phyloP scores from a whole-genome alignment of 495 filamentous ascomycete species.

The Xylaria grammica region DNA sequence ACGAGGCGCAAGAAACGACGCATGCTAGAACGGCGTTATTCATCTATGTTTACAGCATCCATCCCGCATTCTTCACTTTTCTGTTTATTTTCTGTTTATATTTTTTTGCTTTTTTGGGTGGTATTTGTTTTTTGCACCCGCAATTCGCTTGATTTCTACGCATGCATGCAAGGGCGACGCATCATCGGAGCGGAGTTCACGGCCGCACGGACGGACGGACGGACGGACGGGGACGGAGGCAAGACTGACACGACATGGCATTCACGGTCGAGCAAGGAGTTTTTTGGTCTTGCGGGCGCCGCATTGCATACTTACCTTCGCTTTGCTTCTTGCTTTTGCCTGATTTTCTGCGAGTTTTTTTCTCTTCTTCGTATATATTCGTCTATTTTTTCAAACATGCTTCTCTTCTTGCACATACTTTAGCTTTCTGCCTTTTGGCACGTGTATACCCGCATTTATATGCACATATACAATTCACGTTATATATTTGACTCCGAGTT shows the following conservation, averaged over 20 bases:
- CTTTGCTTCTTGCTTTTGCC: not conserved
- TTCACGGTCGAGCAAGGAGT: too few species aligned
- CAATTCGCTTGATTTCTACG: not conserved
- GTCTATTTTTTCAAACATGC: slow-evolving; percentile 19
- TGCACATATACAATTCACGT: slow-evolving; percentile 16
- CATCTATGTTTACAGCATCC: not conserved
- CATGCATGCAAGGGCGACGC: slow-evolving; percentile 14
- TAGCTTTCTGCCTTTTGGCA: slow-evolving; percentile 5
- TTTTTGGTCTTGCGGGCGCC: slow-evolving; percentile 9
- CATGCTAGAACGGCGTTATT: not conserved
- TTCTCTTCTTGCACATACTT: slow-evolving; percentile 31
- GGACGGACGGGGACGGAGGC: too few species aligned
- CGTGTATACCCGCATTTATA: slow-evolving; percentile 1
- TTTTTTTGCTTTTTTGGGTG: too few species aligned
- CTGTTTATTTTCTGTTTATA: not conserved
- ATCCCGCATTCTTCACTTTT: not conserved
- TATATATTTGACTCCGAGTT: too few species aligned
- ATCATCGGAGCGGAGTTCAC: not conserved
- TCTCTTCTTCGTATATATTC: slow-evolving; percentile 3
- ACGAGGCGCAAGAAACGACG: not conserved
- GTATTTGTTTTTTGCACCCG: too few species aligned
- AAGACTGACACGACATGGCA: too few species aligned
- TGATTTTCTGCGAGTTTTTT: not conserved
- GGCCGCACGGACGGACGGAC: not conserved
- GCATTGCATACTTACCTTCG: slow-evolving; percentile 16